Conservation (phyloP, 2,329 filamentous ascomycete species). For the Onygena corvina region DNA sequence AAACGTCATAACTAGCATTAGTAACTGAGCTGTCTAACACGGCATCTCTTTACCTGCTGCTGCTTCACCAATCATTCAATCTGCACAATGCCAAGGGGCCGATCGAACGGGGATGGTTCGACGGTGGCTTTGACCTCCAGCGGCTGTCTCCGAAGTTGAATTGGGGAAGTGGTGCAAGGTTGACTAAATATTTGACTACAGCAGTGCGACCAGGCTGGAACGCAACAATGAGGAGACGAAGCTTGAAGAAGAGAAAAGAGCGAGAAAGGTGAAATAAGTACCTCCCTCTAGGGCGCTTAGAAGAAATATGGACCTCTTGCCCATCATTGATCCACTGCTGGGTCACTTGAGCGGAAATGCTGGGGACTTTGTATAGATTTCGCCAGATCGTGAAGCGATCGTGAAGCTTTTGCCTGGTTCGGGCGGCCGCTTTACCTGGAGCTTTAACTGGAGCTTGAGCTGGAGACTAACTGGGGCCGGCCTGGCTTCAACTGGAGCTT, state of each 20-base stretch:
- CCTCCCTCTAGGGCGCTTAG: not conserved
- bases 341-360: not conserved
- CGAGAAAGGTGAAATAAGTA: not conserved
- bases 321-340: slow-evolving; percentile 3
- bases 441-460: not conserved
- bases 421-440: not conserved
- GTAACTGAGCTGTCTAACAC: slow-evolving; percentile 4
- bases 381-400: too few species aligned
- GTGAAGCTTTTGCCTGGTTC: not conserved
- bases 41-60: not conserved
- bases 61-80: not conserved
- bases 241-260: not conserved
- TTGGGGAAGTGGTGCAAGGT: too few species aligned
- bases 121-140: not conserved
- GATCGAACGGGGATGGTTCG: not conserved
- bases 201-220: too few species aligned
- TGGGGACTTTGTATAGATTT: not conserved
- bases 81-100: too few species aligned
- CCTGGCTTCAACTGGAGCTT: slow-evolving; percentile 1
- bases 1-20: slow-evolving; percentile 7
- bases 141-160: too few species aligned
- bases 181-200: too few species aligned
- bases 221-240: not conserved
- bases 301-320: slow-evolving; percentile 5
- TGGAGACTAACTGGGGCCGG: not conserved